Evolutionary conservation across 352 stramenopile genomes (phyloP).

Genomic region (Globisporangium nunn): DNA sequence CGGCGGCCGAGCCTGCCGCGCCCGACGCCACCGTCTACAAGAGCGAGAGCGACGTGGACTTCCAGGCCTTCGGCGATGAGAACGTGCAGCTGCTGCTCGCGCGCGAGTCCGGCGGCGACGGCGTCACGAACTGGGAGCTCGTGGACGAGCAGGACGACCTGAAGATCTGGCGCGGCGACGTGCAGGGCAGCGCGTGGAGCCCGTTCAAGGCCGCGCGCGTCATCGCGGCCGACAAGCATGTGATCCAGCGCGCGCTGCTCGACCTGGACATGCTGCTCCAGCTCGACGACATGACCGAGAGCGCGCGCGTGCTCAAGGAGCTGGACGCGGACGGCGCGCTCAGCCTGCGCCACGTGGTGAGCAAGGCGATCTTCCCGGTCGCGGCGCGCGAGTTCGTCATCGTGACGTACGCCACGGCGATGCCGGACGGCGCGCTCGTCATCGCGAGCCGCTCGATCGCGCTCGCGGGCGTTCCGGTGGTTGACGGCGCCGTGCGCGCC

Average conservation of each 20-base stretch:
- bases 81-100: slow-evolving; percentile 58
- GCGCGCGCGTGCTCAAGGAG: slow-evolving; percentile 42
- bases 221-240: slow-evolving; percentile 45
- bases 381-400: slow-evolving; percentile 68
- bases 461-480: slow-evolving; percentile 31
- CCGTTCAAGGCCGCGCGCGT: slow-evolving; percentile 53
- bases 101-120: slow-evolving; percentile 52
- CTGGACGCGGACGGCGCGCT: slow-evolving; percentile 46
- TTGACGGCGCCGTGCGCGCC: slow-evolving; percentile 59
- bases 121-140: slow-evolving; percentile 66
- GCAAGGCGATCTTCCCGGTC: slow-evolving; percentile 75
- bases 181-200: slow-evolving; percentile 59
- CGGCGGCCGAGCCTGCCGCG: slow-evolving; percentile 1
- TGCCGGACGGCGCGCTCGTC: slow-evolving; percentile 44
- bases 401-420: slow-evolving; percentile 45
- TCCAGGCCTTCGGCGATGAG: slow-evolving; percentile 52
- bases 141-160: slow-evolving; percentile 43
- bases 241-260: slow-evolving; percentile 50
- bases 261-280: slow-evolving; percentile 57
- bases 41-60: slow-evolving; percentile 50
- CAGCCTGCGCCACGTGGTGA: slow-evolving; percentile 63
- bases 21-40: slow-evolving; percentile 28
- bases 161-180: slow-evolving; percentile 56
- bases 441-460: slow-evolving; percentile 66
- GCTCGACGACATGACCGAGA: slow-evolving; percentile 80